These are phyloP conservation scores for Xerocomus spinulosus DNA, from an alignment of 768 basidiomycete species.

Conservation along the genomic window DNA sequence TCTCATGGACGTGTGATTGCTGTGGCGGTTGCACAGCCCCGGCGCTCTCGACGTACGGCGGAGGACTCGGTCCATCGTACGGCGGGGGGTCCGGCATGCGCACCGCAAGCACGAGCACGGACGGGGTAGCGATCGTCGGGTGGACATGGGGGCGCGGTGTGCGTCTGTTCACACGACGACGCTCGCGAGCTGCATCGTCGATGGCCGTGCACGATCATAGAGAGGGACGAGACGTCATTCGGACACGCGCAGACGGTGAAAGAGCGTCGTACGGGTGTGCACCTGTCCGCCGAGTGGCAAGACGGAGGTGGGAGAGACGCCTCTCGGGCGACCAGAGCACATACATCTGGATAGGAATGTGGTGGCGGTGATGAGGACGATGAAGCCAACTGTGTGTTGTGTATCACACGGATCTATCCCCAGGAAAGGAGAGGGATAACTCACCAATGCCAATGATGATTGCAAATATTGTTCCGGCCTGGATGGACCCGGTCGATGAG, in stretches of 20 bases:
- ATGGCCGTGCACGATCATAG: too few species aligned
- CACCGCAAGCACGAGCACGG: not conserved
- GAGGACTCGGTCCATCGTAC: constrained; percentile 10
- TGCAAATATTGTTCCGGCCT: constrained; percentile 6
- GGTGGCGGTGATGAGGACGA: constrained; percentile 4
- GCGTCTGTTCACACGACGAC: not conserved
- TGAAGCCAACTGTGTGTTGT: constrained; percentile 13
- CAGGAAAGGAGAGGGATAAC: not conserved
- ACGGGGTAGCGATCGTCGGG: not conserved
- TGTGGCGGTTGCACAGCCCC: not conserved
- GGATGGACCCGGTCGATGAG: not conserved
- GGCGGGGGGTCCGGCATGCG: constrained; percentile 2
- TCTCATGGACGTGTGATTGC: not conserved
- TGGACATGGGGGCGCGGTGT: constrained; percentile 6
- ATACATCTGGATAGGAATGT: constrained; percentile 1
- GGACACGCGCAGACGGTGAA: not conserved
- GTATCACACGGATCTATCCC: too few species aligned
- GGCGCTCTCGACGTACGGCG: not conserved
- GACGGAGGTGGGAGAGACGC: not conserved
- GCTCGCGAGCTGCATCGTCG: not conserved
- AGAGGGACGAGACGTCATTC: not conserved
- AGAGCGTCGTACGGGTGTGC: not conserved
- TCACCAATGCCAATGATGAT: constrained; percentile 17
- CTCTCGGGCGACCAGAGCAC: not conserved
- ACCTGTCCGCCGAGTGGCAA: not conserved